Percentiles rank a stretch among this genome's conserved stretches.
phyloP scores from a whole-genome alignment of 2,329 filamentous ascomycete species.

The Colletotrichum noveboracense region DNA sequence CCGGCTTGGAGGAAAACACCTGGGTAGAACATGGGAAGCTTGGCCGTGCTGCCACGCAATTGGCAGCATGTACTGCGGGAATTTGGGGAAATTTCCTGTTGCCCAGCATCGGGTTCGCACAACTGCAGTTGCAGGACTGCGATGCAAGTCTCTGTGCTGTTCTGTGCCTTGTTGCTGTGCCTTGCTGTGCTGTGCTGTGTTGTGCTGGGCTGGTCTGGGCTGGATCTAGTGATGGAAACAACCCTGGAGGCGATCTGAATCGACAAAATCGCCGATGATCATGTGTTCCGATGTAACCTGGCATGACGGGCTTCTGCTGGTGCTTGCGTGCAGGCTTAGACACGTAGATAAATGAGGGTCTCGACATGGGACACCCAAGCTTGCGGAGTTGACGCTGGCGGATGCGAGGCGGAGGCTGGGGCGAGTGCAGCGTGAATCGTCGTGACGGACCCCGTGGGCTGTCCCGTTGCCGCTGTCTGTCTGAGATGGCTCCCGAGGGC shows the following conservation, averaged over 20 bases:
- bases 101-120: neutral
- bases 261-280: conserved; percentile 12
- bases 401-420: neutral
- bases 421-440: neutral
- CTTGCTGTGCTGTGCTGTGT: neutral
- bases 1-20: neutral
- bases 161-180: neutral
- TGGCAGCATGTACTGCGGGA: neutral
- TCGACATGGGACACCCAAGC: conserved; percentile 3
- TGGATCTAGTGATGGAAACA: neutral
- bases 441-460: neutral
- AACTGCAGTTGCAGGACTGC: neutral
- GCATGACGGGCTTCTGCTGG: conserved; percentile 1
- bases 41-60: neutral
- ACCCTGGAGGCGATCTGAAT: conserved; percentile 1
- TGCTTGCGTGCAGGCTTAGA: neutral
- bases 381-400: neutral
- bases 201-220: neutral
- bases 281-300: conserved; percentile 12
- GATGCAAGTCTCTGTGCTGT: neutral
- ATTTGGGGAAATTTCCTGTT: neutral
- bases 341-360: neutral
- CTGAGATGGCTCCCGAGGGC: neutral
- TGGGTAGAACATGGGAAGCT: neutral
- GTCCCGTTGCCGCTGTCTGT: neutral